These are phyloP conservation scores for Boletus sp. DNA, from an alignment of 768 basidiomycete species.

Conservation along the genomic window DNA sequence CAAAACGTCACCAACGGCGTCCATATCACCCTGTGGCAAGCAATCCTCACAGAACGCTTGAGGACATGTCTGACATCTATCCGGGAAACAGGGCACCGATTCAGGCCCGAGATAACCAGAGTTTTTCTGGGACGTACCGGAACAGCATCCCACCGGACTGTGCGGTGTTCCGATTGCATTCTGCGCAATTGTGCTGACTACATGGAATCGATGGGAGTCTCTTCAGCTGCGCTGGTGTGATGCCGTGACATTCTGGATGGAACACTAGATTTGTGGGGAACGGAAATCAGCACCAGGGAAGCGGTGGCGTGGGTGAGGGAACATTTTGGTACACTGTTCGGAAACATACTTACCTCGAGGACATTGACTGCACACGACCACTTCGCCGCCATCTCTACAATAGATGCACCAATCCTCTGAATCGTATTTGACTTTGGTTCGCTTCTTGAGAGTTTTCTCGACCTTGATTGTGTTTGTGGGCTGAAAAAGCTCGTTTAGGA, in stretches of 20 bases:
- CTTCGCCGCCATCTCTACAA: conserved; percentile 57
- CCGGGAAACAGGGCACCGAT: background rate
- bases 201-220: conserved; percentile 34
- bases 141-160: conserved; percentile 59
- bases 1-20: conserved; percentile 49
- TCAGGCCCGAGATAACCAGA: conserved; percentile 1
- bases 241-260: conserved; percentile 48
- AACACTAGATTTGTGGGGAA: conserved; percentile 40
- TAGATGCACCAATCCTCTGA: conserved; percentile 58
- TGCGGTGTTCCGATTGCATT: conserved; percentile 41
- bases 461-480: conserved; percentile 5
- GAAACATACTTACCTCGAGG: conserved; percentile 50
- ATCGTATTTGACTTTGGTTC: conserved; percentile 38
- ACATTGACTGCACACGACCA: conserved; percentile 46
- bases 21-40: conserved; percentile 46
- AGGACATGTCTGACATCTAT: conserved; percentile 57
- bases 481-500: conserved; percentile 14
- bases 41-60: conserved; percentile 63
- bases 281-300: background rate
- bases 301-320: conserved; percentile 2
- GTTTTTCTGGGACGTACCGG: conserved; percentile 34
- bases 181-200: conserved; percentile 48
- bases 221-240: conserved; percentile 31
- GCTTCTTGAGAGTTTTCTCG: conserved; percentile 28
- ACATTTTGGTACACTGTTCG: background rate